A percentile compares a stretch with the other conserved stretches of the same genome.
These are phyloP conservation scores for Leccinum arenicola DNA, from an alignment of 768 basidiomycete genomes.

Conservation along the genomic window DNA sequence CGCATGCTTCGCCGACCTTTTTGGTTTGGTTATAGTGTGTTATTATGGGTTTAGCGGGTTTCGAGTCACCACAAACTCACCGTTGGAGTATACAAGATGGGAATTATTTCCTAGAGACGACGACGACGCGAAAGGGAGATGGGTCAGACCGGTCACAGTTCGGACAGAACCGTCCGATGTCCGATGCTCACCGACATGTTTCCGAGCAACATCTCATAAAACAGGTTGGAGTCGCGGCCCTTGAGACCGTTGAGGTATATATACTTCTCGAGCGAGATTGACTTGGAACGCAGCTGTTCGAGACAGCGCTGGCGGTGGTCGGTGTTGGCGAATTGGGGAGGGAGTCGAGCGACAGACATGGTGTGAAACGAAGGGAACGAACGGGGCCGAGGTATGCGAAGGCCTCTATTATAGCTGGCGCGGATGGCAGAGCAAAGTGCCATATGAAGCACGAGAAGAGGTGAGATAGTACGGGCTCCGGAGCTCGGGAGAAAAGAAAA, in stretches of 20 bases:
- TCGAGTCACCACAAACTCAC: constrained; percentile 31
- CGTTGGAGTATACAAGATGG: constrained; percentile 75
- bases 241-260: constrained; percentile 67
- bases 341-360: constrained; percentile 36
- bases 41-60: not conserved
- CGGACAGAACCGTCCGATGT: not conserved
- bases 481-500: not conserved
- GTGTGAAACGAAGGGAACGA: constrained; percentile 12
- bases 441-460: constrained; percentile 8
- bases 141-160: not conserved
- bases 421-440: not conserved
- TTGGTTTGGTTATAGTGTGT: not conserved
- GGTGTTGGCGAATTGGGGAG: constrained; percentile 47
- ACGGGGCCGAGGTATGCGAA: not conserved
- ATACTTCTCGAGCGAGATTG: constrained; percentile 60
- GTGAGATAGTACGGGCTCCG: not conserved
- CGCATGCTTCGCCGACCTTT: constrained; percentile 68
- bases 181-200: constrained; percentile 51
- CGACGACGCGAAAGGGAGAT: not conserved
- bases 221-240: constrained; percentile 58
- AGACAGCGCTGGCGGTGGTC: constrained; percentile 58
- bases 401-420: not conserved
- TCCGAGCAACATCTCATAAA: constrained; percentile 59
- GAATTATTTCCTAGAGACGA: constrained; percentile 39
- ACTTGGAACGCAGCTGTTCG: constrained; percentile 55